phyloP scores from a whole-genome alignment of 345 rosid species.

The Clarkia xantiana region DNA sequence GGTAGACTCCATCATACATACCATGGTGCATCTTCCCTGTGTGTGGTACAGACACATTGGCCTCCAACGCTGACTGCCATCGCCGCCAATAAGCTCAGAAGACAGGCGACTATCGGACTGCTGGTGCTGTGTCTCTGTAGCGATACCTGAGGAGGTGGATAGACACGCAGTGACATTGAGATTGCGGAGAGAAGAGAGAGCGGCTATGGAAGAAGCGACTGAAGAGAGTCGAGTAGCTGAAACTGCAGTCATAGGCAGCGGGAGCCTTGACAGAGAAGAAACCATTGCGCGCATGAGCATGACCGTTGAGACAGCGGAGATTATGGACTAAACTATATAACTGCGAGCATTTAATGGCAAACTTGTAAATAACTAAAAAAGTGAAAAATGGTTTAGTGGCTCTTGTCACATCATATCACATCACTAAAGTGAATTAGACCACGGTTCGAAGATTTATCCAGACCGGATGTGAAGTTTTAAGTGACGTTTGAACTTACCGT shows the following conservation, averaged over 20 bases:
- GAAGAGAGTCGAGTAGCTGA: slow-evolving; percentile 2
- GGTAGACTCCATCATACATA: slow-evolving; percentile 5
- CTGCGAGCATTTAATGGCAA: too few species aligned
- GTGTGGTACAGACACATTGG: slow-evolving; percentile 79
- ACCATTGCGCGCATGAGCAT: slow-evolving; percentile 1
- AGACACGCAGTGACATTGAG: slow-evolving; percentile 10
- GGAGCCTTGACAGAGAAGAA: slow-evolving; percentile 1
- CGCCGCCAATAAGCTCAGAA: not conserved
- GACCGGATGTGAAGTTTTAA: too few species aligned
- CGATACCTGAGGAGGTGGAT: slow-evolving; percentile 13
- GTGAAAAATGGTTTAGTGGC: too few species aligned
- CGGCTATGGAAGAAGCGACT: not conserved
- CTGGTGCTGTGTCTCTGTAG: not conserved
- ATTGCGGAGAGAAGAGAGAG: slow-evolving; percentile 12
- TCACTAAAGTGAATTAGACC: too few species aligned
- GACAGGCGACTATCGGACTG: not conserved
- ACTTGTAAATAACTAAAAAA: too few species aligned
- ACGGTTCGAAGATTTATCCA: too few species aligned
- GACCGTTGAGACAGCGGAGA: too few species aligned
- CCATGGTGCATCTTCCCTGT: slow-evolving; percentile 75
- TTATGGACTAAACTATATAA: too few species aligned
- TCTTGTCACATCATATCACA: too few species aligned
- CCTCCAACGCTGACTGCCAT: slow-evolving; percentile 28
- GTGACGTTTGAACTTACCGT: too few species aligned
- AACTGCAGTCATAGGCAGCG: not conserved